phyloP scores from a whole-genome alignment of 2,329 filamentous ascomycete genomes.

The Pseudonectria buxi region DNA sequence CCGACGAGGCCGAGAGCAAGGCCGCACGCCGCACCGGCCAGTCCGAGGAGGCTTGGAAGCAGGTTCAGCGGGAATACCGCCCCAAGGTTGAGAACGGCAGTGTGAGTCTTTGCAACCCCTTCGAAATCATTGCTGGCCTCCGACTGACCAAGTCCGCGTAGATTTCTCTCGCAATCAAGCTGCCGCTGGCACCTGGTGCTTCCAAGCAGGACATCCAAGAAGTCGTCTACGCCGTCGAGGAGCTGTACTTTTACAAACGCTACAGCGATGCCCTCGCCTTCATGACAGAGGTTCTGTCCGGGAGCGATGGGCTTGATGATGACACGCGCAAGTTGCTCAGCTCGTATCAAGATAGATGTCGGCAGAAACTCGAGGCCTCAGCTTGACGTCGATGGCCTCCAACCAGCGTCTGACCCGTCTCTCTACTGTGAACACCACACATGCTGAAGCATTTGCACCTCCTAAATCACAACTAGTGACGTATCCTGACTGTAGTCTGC shows the following conservation, averaged over 20 bases:
- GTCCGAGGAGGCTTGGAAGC: conserved; percentile 43
- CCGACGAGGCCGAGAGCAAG: conserved; percentile 25
- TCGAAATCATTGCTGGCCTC: background rate
- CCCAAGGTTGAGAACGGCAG: conserved; percentile 49
- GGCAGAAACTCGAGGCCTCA: conserved; percentile 20
- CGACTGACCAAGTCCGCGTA: conserved; percentile 15
- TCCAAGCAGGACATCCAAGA: conserved; percentile 44
- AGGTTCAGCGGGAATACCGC: conserved; percentile 37
- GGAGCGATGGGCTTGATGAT: conserved; percentile 31
- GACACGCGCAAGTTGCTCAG: conserved; percentile 35
- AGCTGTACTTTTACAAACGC: conserved; percentile 48
- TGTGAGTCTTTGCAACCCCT: conserved; percentile 27
- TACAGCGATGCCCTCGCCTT: conserved; percentile 41
- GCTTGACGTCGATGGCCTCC: conserved; percentile 1
- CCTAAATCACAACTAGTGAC: too few species aligned
- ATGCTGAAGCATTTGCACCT: too few species aligned
- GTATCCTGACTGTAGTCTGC: too few species aligned
- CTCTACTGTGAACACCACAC: too few species aligned
- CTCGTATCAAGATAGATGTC: conserved; percentile 38
- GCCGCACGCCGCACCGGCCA: conserved; percentile 34
- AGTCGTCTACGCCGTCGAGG: conserved; percentile 49
- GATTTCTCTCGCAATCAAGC: conserved; percentile 36
- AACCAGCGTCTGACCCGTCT: too few species aligned
- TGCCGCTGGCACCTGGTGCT: conserved; percentile 33
- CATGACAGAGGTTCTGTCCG: conserved; percentile 28